phyloP scores from a whole-genome alignment of 805 yeast genomes.

The Cephaloascus albidus region DNA sequence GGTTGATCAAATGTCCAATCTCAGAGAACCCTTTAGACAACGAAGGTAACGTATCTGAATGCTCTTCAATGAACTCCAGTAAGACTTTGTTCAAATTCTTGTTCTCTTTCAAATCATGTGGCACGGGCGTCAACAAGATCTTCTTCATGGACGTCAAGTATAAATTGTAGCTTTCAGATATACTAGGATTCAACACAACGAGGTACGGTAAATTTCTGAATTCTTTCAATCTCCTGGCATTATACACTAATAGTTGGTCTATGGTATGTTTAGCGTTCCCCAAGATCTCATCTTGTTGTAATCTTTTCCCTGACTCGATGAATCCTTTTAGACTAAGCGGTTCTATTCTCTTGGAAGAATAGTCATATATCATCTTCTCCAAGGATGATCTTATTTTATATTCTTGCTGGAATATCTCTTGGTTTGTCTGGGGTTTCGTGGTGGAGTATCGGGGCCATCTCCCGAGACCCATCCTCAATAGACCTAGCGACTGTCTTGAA shows the following conservation, averaged over 20 bases:
- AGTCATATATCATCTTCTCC: slow-evolving; percentile 49
- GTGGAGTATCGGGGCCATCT: too few species aligned
- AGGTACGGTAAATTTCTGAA: slow-evolving; percentile 75
- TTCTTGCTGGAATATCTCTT: slow-evolving; percentile 34
- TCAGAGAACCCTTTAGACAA: slow-evolving; percentile 79
- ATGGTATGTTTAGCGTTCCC: slow-evolving; percentile 47
- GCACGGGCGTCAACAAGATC: slow-evolving; percentile 32
- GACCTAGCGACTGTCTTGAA: too few species aligned
- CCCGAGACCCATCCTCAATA: too few species aligned
- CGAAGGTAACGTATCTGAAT: slow-evolving; percentile 75
- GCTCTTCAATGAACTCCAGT: slow-evolving; percentile 56
- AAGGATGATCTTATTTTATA: slow-evolving; percentile 49
- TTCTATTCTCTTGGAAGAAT: slow-evolving; percentile 43
- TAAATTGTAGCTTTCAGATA: slow-evolving; percentile 64
- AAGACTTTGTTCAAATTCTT: slow-evolving; percentile 42
- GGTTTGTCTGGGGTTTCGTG: slow-evolving; percentile 3
- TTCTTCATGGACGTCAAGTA: slow-evolving; percentile 63
- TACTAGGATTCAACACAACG: slow-evolving; percentile 78
- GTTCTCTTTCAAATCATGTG: slow-evolving; percentile 42
- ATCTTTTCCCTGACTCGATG: slow-evolving; percentile 27
- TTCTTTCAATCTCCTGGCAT: slow-evolving; percentile 63
- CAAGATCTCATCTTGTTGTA: slow-evolving; percentile 24
- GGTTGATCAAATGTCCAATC: slow-evolving; percentile 35
- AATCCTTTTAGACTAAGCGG: slow-evolving; percentile 43
- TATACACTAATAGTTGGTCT: slow-evolving; percentile 44